Evolutionary conservation across 2,329 filamentous ascomycete species (phyloP).

Genomic region (Chalaropsis ovoidea): DNA sequence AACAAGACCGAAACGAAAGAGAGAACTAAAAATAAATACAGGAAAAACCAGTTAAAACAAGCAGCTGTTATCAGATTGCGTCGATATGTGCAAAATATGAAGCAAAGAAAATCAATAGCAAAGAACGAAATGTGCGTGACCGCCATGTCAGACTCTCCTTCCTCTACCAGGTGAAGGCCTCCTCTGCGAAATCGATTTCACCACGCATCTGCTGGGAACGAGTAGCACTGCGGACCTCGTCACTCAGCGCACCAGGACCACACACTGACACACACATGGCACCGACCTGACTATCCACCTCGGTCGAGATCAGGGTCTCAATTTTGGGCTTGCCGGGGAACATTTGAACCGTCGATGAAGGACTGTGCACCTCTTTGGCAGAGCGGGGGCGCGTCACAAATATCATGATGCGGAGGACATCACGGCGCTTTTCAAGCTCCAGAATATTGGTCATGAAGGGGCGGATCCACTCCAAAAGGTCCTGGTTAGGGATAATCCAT

Average conservation of each 20-base stretch:
- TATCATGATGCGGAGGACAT: conserved; percentile 64
- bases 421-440: conserved; percentile 61
- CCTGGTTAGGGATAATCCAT: conserved; percentile 69
- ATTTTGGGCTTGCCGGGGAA: conserved; percentile 71
- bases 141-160: not conserved
- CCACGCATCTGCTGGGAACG: conserved; percentile 53
- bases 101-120: conserved; percentile 11
- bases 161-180: conserved; percentile 56
- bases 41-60: not conserved
- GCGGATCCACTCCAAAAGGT: conserved; percentile 74
- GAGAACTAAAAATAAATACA: not conserved
- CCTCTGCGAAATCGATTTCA: conserved; percentile 68
- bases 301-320: conserved; percentile 58
- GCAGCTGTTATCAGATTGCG: not conserved
- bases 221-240: conserved; percentile 61
- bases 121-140: conserved; percentile 11
- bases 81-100: conserved; percentile 12
- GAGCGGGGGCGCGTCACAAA: conserved; percentile 66
- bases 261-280: conserved; percentile 66
- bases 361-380: conserved; percentile 72
- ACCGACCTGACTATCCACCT: conserved; percentile 64
- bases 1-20: not conserved
- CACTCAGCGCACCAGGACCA: conserved; percentile 61
- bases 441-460: conserved; percentile 77
- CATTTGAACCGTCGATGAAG: conserved; percentile 70